These are phyloP conservation scores for Daldinia grandis DNA, from an alignment of 495 filamentous ascomycete genomes.

Conservation along the genomic window DNA sequence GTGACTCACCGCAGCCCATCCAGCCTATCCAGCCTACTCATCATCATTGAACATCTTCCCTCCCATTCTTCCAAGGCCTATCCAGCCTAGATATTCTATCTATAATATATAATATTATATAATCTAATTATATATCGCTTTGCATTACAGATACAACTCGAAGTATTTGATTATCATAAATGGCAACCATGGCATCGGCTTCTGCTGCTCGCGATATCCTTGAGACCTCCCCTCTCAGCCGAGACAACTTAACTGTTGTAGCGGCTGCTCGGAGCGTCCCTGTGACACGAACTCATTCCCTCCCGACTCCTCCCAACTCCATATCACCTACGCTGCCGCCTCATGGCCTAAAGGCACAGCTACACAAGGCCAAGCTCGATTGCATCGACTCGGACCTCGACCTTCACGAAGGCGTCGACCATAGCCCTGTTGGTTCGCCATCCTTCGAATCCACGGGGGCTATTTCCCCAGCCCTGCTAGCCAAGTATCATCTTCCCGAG, in stretches of 20 bases:
- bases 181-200: slow-evolving; percentile 69
- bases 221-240: slow-evolving; percentile 62
- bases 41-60: slow-evolving; percentile 15
- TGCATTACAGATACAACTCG: slow-evolving; percentile 54
- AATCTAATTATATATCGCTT: slow-evolving; percentile 43
- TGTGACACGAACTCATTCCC: slow-evolving; percentile 65
- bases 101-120: neutral
- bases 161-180: slow-evolving; percentile 57
- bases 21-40: slow-evolving; percentile 5
- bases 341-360: slow-evolving; percentile 73
- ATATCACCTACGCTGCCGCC: slow-evolving; percentile 90
- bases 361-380: slow-evolving; percentile 66
- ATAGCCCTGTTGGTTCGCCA: slow-evolving; percentile 57
- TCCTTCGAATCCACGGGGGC: slow-evolving; percentile 76
- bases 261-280: slow-evolving; percentile 63
- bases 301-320: slow-evolving; percentile 95
- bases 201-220: slow-evolving; percentile 75
- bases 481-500: slow-evolving; percentile 89
- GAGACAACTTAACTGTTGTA: slow-evolving; percentile 69
- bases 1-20: slow-evolving; percentile 48
- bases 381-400: slow-evolving; percentile 90
- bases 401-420: slow-evolving; percentile 75
- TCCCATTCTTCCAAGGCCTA: neutral
- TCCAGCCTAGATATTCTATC: neutral
- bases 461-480: slow-evolving; percentile 87